A percentile compares a stretch with the other conserved stretches of the same genome.
Conservation (phyloP, 2,329 filamentous ascomycete species). For the Podosphaera leucotricha region DNA sequence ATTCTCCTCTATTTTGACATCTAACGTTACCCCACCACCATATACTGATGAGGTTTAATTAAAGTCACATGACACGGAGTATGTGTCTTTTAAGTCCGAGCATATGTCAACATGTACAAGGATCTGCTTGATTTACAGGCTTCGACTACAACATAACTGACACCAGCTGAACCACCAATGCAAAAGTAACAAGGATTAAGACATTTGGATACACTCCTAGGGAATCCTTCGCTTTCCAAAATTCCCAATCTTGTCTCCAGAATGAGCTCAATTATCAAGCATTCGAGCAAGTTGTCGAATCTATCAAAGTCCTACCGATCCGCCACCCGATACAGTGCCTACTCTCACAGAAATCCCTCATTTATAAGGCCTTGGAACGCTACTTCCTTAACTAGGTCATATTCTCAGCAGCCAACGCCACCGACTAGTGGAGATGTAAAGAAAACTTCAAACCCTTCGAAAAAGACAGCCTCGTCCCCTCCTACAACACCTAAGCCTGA, state of each 20-base stretch:
- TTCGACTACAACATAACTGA: neutral
- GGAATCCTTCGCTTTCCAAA: neutral
- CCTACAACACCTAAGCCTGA: slow-evolving; percentile 16
- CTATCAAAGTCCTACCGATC: slow-evolving; percentile 32
- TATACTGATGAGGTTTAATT: too few relatives aligned
- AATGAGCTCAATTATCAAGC: slow-evolving; percentile 45
- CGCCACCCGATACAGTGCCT: slow-evolving; percentile 22
- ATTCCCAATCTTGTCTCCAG: slow-evolving; percentile 12
- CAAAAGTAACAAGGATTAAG: neutral
- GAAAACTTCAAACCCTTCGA: slow-evolving; percentile 10
- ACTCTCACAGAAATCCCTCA: slow-evolving; percentile 14
- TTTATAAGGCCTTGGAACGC: slow-evolving; percentile 15
- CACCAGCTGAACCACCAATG: neutral
- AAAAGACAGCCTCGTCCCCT: slow-evolving; percentile 12
- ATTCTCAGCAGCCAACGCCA: slow-evolving; percentile 6
- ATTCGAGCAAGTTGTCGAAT: slow-evolving; percentile 40
- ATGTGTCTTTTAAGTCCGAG: too few relatives aligned
- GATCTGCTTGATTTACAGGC: neutral
- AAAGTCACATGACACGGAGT: too few relatives aligned
- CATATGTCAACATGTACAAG: neutral
- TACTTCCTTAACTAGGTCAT: slow-evolving; percentile 10
- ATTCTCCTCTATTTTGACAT: too few relatives aligned
- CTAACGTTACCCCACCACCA: too few relatives aligned
- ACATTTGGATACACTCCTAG: neutral
- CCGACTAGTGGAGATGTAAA: slow-evolving; percentile 7